A percentile compares a stretch with the other conserved stretches of the same genome.
Conservation (phyloP, 1,284 basidiomycete species). For the Chiua sp. region DNA sequence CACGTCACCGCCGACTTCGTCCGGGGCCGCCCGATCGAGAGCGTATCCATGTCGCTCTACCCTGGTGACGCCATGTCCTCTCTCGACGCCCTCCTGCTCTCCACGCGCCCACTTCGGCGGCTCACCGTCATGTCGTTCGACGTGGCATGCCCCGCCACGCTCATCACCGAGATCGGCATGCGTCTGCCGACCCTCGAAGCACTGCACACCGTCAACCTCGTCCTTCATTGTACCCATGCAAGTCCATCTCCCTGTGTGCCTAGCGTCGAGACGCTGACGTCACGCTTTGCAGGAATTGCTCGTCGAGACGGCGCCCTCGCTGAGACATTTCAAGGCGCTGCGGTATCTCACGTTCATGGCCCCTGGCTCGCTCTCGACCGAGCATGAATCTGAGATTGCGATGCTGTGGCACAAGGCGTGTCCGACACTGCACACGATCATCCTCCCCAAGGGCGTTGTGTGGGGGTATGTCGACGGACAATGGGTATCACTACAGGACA, state of each 20-base stretch:
- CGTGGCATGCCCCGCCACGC: conserved; percentile 41
- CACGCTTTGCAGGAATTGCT: conserved; percentile 34
- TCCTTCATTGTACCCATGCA: conserved; percentile 50
- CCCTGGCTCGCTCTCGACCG: conserved; percentile 26
- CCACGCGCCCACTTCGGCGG: conserved; percentile 47
- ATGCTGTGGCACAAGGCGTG: conserved; percentile 46
- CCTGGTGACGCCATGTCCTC: conserved; percentile 41
- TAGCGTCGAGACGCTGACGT: no score
- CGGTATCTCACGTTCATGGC: conserved; percentile 50
- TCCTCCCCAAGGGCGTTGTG: conserved; percentile 47
- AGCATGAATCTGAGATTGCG: conserved; percentile 42
- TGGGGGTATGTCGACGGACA: conserved; percentile 42
- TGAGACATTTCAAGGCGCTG: conserved; percentile 40
- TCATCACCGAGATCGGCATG: conserved; percentile 51
- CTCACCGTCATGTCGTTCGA: conserved; percentile 66
- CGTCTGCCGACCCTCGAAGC: conserved; percentile 57
- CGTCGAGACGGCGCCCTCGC: conserved; percentile 28
- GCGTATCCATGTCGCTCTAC: conserved; percentile 59
- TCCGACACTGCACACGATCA: conserved; percentile 48
- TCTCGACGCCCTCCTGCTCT: conserved; percentile 50
- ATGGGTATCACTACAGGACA: conserved; percentile 31
- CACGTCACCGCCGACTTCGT: conserved; percentile 51
- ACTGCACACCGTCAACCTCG: conserved; percentile 58
- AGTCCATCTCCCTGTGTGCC: conserved; percentile 19
- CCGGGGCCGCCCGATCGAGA: conserved; percentile 52